phyloP scores from a whole-genome alignment of 495 filamentous ascomycete genomes.

The Hypomontagnella monticulosa region DNA sequence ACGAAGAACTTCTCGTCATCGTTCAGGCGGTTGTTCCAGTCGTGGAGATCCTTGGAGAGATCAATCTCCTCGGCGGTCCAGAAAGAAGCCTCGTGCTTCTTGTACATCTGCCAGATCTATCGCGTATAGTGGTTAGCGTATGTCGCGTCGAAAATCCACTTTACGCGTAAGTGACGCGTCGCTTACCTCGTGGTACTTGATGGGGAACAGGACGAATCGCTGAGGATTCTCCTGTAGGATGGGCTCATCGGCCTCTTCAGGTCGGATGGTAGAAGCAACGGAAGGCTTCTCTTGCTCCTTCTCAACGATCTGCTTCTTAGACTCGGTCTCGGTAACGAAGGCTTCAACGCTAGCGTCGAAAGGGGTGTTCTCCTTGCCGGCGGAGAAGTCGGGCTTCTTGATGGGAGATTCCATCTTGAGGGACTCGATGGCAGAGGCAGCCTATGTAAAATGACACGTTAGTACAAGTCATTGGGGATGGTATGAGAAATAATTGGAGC shows the following conservation, averaged over 20 bases:
- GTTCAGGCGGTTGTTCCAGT: constrained; percentile 98
- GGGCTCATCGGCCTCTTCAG: constrained; percentile 83
- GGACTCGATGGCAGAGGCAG: constrained; percentile 83
- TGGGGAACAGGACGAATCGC: constrained; percentile 97
- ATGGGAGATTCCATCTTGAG: constrained; percentile 93
- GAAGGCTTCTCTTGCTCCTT: constrained; percentile 59
- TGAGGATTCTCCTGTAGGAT: constrained; percentile 95
- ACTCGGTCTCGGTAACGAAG: constrained; percentile 64
- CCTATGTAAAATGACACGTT: constrained; percentile 62
- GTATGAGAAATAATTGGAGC: neutral
- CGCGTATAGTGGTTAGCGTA: constrained; percentile 60
- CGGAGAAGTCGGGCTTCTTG: constrained; percentile 86
- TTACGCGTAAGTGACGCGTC: constrained; percentile 51
- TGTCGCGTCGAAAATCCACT: constrained; percentile 58
- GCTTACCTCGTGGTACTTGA: constrained; percentile 99
- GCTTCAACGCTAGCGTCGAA: constrained; percentile 64
- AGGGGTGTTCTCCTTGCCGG: constrained; percentile 85
- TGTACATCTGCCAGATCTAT: constrained; percentile 99
- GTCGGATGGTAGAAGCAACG: constrained; percentile 70
- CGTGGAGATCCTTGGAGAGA: constrained; percentile 96
- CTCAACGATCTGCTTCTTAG: constrained; percentile 55
- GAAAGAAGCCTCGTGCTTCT: constrained; percentile 99
- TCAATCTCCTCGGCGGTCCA: constrained; percentile 99
- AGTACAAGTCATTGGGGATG: constrained; percentile 38
- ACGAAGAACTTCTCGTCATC: constrained; percentile 98